A percentile compares a stretch with the other conserved stretches of the same genome.
Conservation (phyloP, 352 stramenopile genomes). For the Phytophthora hibernalis region DNA sequence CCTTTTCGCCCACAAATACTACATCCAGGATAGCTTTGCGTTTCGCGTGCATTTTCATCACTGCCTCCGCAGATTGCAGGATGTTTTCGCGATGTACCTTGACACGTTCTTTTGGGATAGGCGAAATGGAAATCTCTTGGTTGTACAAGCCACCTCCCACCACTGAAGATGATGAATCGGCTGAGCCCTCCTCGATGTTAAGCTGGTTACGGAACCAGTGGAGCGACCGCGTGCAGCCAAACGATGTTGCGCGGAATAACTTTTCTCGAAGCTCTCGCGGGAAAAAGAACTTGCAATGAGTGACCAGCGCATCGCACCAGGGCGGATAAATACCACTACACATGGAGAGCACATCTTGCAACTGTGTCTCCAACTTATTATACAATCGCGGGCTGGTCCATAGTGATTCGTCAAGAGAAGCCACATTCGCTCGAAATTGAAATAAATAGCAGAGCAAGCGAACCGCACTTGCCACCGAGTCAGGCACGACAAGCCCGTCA, state of each 20-base stretch:
- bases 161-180: slow-evolving; percentile 25
- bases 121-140: slow-evolving; percentile 84
- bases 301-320: slow-evolving; percentile 82
- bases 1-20: slow-evolving; percentile 86
- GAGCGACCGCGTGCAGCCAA: slow-evolving; percentile 80
- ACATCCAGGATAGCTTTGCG: slow-evolving; percentile 86
- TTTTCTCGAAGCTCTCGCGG: slow-evolving; percentile 72
- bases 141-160: slow-evolving; percentile 63
- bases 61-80: slow-evolving; percentile 71
- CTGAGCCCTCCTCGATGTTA: slow-evolving; percentile 55
- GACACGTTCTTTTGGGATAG: slow-evolving; percentile 87
- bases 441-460: slow-evolving; percentile 69
- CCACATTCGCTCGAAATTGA: slow-evolving; percentile 41
- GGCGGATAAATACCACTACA: slow-evolving; percentile 84
- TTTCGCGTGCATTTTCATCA: slow-evolving; percentile 90
- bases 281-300: slow-evolving; percentile 87
- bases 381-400: slow-evolving; percentile 80
- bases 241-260: slow-evolving; percentile 79
- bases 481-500: slow-evolving; percentile 26
- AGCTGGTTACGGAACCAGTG: slow-evolving; percentile 84
- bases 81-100: slow-evolving; percentile 84
- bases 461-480: slow-evolving; percentile 55
- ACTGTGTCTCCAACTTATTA: slow-evolving; percentile 81
- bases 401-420: slow-evolving; percentile 47
- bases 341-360: slow-evolving; percentile 85